Base-by-base conservation (phyloP, 768 basidiomycete genomes). In the Mycena capillaripes region DNA sequence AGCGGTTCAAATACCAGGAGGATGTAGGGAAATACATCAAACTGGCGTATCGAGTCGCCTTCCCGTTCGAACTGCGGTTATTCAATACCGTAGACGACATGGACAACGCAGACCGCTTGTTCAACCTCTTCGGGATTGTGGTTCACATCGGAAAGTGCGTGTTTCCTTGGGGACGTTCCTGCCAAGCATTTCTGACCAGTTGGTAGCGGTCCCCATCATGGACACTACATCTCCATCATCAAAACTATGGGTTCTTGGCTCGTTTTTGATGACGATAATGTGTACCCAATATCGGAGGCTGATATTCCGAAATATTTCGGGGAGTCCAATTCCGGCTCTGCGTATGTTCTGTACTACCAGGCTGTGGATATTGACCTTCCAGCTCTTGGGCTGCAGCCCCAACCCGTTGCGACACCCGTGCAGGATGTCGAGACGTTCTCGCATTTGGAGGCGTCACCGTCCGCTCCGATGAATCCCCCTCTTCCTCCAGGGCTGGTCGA, bases 1-100 rank as follows among this genome's bases (percentile, higher is more conserved):
- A 99, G 85, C 91, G 98, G 38, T 99, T 99, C 92, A 99, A 99
- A 83, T 98, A 97, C 79, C 97, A 98, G 81, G 97, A 98, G 81
- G 93, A 96, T 75, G 83, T 94, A 2, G 90, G 92, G 71, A 93
- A 91, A 79, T 96, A 97, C 82, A 95, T 96, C 86, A 99, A 99
- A 81, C 91, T 99, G 48, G 90, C 95, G 17, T 99, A 99, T 80
- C 95, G 98, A 23, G 97, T 99, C 59, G 96, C 96, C 4, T 99
- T 99, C 83, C 97, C 98, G 2, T 89, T 96, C 74, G 94, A 99
- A 80, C 90, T 99, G 46, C 91, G 97, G 70, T 84, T 99, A 67
- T 98, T 98, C 86, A 98, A 99, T 81, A 99, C 98, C 50, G 93
- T 97, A 60, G 98, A 99, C 81, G 96, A 97, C 76, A 90, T 93